Base-by-base conservation (phyloP, 306 rosid species). In the Pueraria montana region DNA sequence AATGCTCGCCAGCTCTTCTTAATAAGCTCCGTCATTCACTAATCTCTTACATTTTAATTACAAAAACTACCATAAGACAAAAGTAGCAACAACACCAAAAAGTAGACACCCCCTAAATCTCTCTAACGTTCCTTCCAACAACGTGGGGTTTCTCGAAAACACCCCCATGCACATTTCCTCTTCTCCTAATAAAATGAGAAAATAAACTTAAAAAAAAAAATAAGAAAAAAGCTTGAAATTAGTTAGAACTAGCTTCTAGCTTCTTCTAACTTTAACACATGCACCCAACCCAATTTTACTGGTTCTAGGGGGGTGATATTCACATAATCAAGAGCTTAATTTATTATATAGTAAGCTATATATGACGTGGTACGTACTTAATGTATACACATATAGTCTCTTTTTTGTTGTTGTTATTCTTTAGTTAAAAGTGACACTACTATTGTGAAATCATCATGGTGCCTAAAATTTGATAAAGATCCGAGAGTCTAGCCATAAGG, bases 381-480 rank as follows among this genome's bases (percentile, higher is more conserved):
- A 50, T 21, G 26, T 65, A 20, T 83, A 55, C 48, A 63, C 77
- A 48, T 59, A n/a, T n/a, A 34, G 17, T 23, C 71, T 38, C 26
- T 23, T 34, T 26, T 30, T 48, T 70, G 53, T 26, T 63, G 72
- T 32, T 63, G 72, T 83, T 48, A 26, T 10, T 38, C 14, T 81
- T 77, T 83, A 68, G 59, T 71, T 71, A 64, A 9, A 14, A 75
- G 20, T 23, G 46, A 56, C 26, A 70, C 18, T 42, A 20, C 78
- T 83, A 82, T 83, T 87, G 91, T 63, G 84, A 85, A 82, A 88
- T 75, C 90, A 80, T 84, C 90, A 80, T 84, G 81, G 88, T 53
- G 63, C 72, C 74, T 74, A 87, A 81, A 59, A 82, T 70, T 79
- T 76, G 63, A 82, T 20, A 30, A 20, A 89, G 88, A 80, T 85